Percentiles rank a stretch among this genome's conserved stretches.
phyloP scores from a whole-genome alignment of 164 flowering plant genomes.

The Pachysandra terminalis region DNA sequence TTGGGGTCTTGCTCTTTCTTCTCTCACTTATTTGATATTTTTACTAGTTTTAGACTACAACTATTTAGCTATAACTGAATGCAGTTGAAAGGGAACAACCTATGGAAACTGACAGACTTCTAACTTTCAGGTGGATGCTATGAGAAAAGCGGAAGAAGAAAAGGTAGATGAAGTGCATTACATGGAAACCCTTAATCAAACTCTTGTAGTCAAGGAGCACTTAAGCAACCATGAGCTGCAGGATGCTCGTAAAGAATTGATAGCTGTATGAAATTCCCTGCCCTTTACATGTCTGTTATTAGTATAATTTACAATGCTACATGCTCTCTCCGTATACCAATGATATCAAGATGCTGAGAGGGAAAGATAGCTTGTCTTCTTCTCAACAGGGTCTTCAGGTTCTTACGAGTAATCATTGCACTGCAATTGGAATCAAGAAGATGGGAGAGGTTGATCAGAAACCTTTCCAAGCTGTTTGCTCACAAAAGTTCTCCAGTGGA shows the following conservation, averaged over 20 bases:
- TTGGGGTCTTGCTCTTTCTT: not conserved
- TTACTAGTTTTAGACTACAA: not conserved
- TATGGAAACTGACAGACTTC: constrained; percentile 8
- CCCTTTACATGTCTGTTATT: not conserved
- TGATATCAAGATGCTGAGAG: not conserved
- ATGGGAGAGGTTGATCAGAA: constrained; percentile 34
- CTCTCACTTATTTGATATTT: not conserved
- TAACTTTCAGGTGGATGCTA: constrained; percentile 18
- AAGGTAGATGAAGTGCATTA: constrained; percentile 13
- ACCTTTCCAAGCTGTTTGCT: constrained; percentile 31
- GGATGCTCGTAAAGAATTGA: constrained; percentile 28
- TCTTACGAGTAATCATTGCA: not conserved
- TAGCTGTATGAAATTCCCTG: constrained; percentile 8
- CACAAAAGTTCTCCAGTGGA: constrained; percentile 20
- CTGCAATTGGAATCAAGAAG: constrained; percentile 21
- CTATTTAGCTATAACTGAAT: not conserved
- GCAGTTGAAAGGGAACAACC: constrained; percentile 11
- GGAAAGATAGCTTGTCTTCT: not conserved
- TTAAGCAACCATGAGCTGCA: constrained; percentile 26
- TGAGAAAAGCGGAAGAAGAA: constrained; percentile 12
- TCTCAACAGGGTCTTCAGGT: constrained; percentile 18
- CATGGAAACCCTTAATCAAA: constrained; percentile 12
- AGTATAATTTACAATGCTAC: not conserved
- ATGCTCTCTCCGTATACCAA: not conserved
- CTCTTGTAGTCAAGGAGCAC: constrained; percentile 19